These are phyloP conservation scores for Trypanosoma boissoni DNA, from an alignment of 208 protist species.

Conservation along the genomic window DNA sequence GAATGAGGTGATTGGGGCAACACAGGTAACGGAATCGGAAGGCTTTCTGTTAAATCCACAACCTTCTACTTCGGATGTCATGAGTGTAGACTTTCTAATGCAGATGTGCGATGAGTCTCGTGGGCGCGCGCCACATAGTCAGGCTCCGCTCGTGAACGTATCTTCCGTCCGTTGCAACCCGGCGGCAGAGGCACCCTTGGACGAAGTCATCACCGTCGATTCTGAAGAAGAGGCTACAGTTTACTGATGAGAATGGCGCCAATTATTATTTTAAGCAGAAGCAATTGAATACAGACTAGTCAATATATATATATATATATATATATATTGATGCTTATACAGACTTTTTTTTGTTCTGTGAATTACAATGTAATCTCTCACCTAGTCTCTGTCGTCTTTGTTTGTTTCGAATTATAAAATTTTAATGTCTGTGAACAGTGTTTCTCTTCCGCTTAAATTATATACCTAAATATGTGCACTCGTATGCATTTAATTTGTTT, in stretches of 20 bases:
- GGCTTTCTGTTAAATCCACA: neutral
- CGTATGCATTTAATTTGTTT: too few species aligned
- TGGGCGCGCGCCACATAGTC: constrained; percentile 40
- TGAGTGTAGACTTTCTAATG: constrained; percentile 62
- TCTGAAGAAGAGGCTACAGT: constrained; percentile 14
- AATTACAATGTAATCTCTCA: too few species aligned
- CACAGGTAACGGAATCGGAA: neutral
- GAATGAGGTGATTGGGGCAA: constrained; percentile 14
- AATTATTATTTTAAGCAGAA: too few species aligned
- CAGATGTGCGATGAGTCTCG: constrained; percentile 59
- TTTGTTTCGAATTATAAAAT: too few species aligned
- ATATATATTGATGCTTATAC: too few species aligned
- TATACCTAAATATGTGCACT: too few species aligned
- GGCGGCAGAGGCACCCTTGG: constrained; percentile 1
- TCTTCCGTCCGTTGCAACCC: neutral
- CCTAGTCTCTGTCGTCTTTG: too few species aligned
- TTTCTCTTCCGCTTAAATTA: too few species aligned
- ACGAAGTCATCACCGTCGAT: constrained; percentile 23
- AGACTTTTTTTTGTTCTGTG: too few species aligned
- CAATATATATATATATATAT: too few species aligned
- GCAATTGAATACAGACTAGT: too few species aligned
- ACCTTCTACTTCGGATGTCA: constrained; percentile 13
- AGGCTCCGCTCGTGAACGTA: neutral
- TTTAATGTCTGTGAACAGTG: too few species aligned
- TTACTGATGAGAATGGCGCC: neutral